Evolutionary conservation across 208 protist genomes (phyloP), one percentile per base, ranked within the genome.

Genomic region (Acanthamoeba royreba): DNA sequence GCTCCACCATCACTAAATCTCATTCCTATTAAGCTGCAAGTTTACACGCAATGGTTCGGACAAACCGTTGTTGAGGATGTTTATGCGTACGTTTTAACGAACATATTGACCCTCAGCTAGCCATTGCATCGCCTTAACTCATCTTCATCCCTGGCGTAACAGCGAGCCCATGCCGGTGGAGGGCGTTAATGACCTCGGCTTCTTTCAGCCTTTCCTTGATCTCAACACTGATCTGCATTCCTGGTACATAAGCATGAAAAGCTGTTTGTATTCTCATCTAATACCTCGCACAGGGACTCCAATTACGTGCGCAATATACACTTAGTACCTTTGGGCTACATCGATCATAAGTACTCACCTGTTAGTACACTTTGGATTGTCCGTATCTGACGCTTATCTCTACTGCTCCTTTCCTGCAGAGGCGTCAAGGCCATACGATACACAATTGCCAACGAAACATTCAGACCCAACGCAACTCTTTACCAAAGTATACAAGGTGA

Each of bases 101-200:
- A 7, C 63, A n/a, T 35, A 11, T 11, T 4, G 33, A 5, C 63
- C 0, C 11, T 45, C 31, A 40, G 17, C 19, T 2, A 25, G 4
- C 28, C 25, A 33, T 11, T 42, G 63, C 19, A 35, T 31, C 31
- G 35, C 25, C 53, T n/a, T 77, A 13, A 25, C 49, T 55, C 49
- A 55, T 19, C 49, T 55, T 55, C 49, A 55, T 19, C 19, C 49
- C 49, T 55, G 63, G 13, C 11, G 63, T 40, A 69, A 42, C 86
- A 92, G 58, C 40, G 86, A 52, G 19, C 49, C 49, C 2, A 49
- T 92, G 38, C 58, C 86, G 0, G 86, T 92, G n/a, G 19, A 69
- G n/a, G 86, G 86, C 1, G 55, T 92, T 7, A 92, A 92, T 35
- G 86, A 92, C n/a, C n/a, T 92, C n/a, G 86, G 86, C 9, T 77